Evolutionary conservation across 2,329 filamentous ascomycete species (phyloP).

Genomic region (Diaporthe eres): DNA sequence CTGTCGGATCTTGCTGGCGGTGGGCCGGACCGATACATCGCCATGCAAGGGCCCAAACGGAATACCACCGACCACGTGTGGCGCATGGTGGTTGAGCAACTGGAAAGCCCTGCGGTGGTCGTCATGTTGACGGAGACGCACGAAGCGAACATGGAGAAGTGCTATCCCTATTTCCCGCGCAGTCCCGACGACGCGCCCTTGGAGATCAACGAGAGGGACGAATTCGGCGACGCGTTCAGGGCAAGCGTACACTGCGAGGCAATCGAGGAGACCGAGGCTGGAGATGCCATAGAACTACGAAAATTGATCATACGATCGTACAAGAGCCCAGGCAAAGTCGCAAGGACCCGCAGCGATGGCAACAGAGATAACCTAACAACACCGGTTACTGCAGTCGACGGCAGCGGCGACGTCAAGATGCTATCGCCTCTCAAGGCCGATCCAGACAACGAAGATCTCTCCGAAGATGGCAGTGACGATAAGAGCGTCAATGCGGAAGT

Average conservation of each 20-base stretch:
- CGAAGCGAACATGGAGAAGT: constrained; percentile 85
- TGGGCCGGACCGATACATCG: constrained; percentile 79
- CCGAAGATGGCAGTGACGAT: constrained; percentile 8
- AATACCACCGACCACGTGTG: constrained; percentile 86
- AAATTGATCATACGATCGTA: constrained; percentile 74
- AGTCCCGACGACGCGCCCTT: constrained; percentile 65
- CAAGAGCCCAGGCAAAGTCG: constrained; percentile 43
- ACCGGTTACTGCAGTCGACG: constrained; percentile 22
- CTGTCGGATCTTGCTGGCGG: constrained; percentile 37
- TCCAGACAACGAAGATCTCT: background rate
- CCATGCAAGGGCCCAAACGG: constrained; percentile 90
- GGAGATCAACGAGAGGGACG: constrained; percentile 73
- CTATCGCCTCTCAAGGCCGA: constrained; percentile 38
- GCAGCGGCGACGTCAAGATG: constrained; percentile 42
- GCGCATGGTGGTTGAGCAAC: constrained; percentile 93
- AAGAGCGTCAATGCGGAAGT: constrained; percentile 28
- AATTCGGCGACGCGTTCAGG: constrained; percentile 76
- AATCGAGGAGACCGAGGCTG: constrained; percentile 66
- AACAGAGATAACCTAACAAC: constrained; percentile 9
- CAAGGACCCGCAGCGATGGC: constrained; percentile 3
- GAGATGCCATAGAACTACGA: constrained; percentile 78
- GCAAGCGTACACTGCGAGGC: constrained; percentile 79
- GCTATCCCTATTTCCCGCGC: constrained; percentile 87
- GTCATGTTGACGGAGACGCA: constrained; percentile 95
- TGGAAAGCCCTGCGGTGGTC: constrained; percentile 80